Base-by-base conservation (phyloP, 257 asterid species). In the Lantana camara region DNA sequence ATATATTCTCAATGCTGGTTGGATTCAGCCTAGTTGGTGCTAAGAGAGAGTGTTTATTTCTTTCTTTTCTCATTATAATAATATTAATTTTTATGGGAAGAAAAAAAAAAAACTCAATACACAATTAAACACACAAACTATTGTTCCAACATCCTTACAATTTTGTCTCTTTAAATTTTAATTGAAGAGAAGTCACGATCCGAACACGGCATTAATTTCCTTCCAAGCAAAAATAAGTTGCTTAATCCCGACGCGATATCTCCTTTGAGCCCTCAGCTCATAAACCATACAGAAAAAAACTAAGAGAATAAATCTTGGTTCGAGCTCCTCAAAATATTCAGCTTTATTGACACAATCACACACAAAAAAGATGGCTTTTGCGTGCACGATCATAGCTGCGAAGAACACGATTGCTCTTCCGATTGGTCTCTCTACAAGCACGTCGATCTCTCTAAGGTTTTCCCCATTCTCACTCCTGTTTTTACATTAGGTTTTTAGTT, bases 311-410 rank as follows among this genome's bases (percentile, higher is more conserved):
- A 30, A 9, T 4, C n/a, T 16, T 29, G 23, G 11, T 8, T 20
- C 54, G 9, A 47, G 54, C 29, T 11, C 10, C 38, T 50, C 27
- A 11, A 41, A 41, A 6, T 41, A 41, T 2, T 29, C 9, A n/a
- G n/a, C n/a, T n/a, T n/a, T n/a, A n/a, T n/a, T n/a, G n/a, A 24
- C 38, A 23, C 16, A 37, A 3, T 10, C 49, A 16, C 21, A 20
- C 19, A 44, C 69, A 4, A 23, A 58, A 63, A 35, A 35, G 19
- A 89, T 89, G 97, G 90, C 97, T 5, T 93, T 5, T 93, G 98
- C 76, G 41, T 85, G 62, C 98, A 93, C 81, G 98, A 93, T 83
- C 97, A 93, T 85, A 86, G 93, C 83, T 93, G 98, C 87, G 95
- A 83, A 63, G 98, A 93, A 40, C 93, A 89, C 81, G 89, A 87